A percentile compares a stretch with the other conserved stretches of the same genome.
Conservation (phyloP, 1,284 basidiomycete genomes). For the Cryptococcus wingfieldii region DNA sequence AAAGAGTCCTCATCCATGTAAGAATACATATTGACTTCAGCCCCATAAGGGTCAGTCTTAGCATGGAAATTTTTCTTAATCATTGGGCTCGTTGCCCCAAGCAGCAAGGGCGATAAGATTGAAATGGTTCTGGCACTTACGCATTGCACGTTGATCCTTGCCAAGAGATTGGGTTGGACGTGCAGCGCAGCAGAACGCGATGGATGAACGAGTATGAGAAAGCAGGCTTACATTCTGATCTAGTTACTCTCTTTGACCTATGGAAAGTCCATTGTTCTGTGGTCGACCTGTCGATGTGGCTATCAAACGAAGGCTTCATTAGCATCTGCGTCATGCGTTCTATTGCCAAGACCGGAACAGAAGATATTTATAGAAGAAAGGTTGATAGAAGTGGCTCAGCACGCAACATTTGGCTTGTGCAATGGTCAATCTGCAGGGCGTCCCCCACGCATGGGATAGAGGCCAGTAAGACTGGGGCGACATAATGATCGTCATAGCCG, state of each 20-base stretch:
- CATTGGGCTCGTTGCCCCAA: constrained; percentile 23
- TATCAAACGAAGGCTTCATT: no score
- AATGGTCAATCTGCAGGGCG: constrained; percentile 40
- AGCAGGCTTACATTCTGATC: background rate
- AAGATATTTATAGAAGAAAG: background rate
- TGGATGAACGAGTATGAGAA: background rate
- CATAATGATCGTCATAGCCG: constrained; percentile 36
- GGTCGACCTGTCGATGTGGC: background rate
- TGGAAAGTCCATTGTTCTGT: background rate
- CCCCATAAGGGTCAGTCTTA: constrained; percentile 43
- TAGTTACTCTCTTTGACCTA: background rate
- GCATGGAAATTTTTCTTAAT: constrained; percentile 47
- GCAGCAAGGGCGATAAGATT: background rate
- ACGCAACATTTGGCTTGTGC: constrained; percentile 42
- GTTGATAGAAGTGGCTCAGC: constrained; percentile 24
- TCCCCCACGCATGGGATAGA: constrained; percentile 37
- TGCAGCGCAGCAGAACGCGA: no score
- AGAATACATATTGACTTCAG: constrained; percentile 42
- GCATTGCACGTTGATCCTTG: background rate
- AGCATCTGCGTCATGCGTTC: background rate
- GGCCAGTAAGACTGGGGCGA: constrained; percentile 48
- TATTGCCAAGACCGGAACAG: background rate
- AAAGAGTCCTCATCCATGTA: constrained; percentile 41
- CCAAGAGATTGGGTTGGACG: no score
- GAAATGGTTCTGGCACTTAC: background rate